Percentiles rank a stretch among this genome's conserved stretches.
These are phyloP conservation scores for Trichoderma pleuroti DNA, from an alignment of 2,329 filamentous ascomycete species.

Conservation along the genomic window DNA sequence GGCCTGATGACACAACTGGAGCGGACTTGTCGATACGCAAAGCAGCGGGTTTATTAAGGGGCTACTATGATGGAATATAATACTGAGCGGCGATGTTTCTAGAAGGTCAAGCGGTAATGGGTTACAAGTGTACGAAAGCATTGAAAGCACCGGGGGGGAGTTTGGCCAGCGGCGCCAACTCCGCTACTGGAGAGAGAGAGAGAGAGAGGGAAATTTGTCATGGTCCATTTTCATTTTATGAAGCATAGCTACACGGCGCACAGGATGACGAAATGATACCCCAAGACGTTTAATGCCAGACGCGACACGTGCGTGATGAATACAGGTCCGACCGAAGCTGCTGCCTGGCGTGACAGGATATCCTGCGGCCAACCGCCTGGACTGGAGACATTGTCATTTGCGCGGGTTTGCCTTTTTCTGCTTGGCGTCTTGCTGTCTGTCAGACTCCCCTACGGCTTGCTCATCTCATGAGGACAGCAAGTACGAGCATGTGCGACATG, in stretches of 20 bases:
- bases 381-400: not conserved
- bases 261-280: conserved; percentile 20
- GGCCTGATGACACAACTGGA: not conserved
- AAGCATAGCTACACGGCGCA: conserved; percentile 21
- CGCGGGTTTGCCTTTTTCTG: not conserved
- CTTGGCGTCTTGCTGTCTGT: not conserved
- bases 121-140: not conserved
- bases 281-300: not conserved
- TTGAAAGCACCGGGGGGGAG: not conserved
- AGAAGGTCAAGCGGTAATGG: not conserved
- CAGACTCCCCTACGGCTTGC: not conserved
- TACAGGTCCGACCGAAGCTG: not conserved
- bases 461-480: not conserved
- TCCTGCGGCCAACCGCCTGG: not conserved
- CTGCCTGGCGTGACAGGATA: conserved; percentile 4
- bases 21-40: not conserved
- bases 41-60: not conserved
- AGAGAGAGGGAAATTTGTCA: conserved; percentile 1
- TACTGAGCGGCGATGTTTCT: not conserved
- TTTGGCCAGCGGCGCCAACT: not conserved
- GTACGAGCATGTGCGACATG: not conserved
- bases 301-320: conserved; percentile 5
- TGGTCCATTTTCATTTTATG: conserved; percentile 10
- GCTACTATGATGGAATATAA: not conserved
- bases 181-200: not conserved